Percentiles rank a stretch among this genome's conserved stretches.
These are phyloP conservation scores for Seiridium cupressi DNA, from an alignment of 2,329 filamentous ascomycete species.

Conservation along the genomic window DNA sequence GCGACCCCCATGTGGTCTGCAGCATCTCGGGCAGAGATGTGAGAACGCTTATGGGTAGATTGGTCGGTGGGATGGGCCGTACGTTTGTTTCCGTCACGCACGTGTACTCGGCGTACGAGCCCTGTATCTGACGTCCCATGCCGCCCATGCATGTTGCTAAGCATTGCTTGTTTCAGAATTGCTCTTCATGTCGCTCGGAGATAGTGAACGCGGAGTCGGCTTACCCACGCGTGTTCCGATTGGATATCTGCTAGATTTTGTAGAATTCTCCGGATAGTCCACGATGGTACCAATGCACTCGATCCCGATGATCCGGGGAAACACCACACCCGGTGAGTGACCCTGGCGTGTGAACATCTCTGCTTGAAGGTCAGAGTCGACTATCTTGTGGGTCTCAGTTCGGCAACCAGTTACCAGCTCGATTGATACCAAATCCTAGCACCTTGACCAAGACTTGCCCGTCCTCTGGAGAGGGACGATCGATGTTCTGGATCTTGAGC, in stretches of 20 bases:
- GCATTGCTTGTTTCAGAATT: too few relatives aligned
- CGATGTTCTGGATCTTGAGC: constrained; percentile 34
- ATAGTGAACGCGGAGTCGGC: too few relatives aligned
- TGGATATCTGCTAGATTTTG: constrained; percentile 28
- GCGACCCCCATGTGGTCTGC: constrained; percentile 44
- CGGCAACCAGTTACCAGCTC: constrained; percentile 16
- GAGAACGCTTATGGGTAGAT: constrained; percentile 28
- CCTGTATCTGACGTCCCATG: constrained; percentile 43
- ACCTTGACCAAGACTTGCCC: constrained; percentile 39
- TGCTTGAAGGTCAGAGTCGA: constrained; percentile 6
- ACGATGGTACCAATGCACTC: constrained; percentile 42
- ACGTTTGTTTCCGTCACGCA: constrained; percentile 39
- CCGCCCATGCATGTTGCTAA: constrained; percentile 47
- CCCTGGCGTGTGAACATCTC: constrained; percentile 46
- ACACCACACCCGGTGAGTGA: constrained; percentile 34
- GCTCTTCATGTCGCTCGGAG: too few relatives aligned
- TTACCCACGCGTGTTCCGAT: constrained; percentile 33
- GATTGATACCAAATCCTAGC: constrained; percentile 44
- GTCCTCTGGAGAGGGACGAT: constrained; percentile 34
- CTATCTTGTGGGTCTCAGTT: background rate
- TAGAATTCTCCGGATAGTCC: constrained; percentile 23
- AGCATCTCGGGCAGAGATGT: constrained; percentile 50
- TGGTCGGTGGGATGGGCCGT: constrained; percentile 25
- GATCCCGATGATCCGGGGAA: constrained; percentile 44
- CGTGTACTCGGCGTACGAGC: constrained; percentile 48